Base-by-base conservation (phyloP, 2,329 filamentous ascomycete genomes). In the Aureobasidium sp. region DNA sequence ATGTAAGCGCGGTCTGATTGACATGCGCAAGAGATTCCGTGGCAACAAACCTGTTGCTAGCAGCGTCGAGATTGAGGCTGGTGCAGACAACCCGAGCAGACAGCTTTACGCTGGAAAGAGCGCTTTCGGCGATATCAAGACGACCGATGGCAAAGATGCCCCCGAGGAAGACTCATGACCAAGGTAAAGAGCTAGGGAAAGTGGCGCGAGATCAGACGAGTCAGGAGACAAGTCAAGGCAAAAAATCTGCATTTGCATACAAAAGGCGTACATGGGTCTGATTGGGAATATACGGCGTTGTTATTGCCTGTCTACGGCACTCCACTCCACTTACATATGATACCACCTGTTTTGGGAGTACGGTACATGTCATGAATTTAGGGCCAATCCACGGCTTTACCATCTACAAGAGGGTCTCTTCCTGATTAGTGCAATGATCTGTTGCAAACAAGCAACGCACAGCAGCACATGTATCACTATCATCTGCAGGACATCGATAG, bases 21-120 rank as follows among this genome's bases (percentile, higher is more conserved):
- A 99, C 75, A 99, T 99, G 94, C 90, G 94, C 74, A 97, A 97
- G 79, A 88, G 94, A 37, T 97, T 99, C 77, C 85, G 94, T 62
- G 94, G 94, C 63, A 97, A 97, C 79, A 85, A 91, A 74, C 92
- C 94, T 60, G 87, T 96, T 67, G 81, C 85, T 27, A 84, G 88
- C 67, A 81, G 86, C 69, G 81, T 86, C 71, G 81, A 87, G 67
- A 75, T 84, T 62, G 86, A 90, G 67, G 78, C 78, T 29, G 77
- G 78, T 13, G 67, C 67, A 29, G 71, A 73, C 51, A 67, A 71
- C 36, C 69, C 69, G 46, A 82, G 83, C 4, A 84, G 86, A 71
- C 87, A 94, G 78, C 75, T 96, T 67, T 96, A 96, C 74, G 90
- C 87, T 17, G 91, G 91, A 36, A 85, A 85, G 71, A 68, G 69